Evolutionary conservation across 2,329 filamentous ascomycete genomes (phyloP), one percentile per base, ranked within the genome.

Genomic region (Aspergillus sp.): DNA sequence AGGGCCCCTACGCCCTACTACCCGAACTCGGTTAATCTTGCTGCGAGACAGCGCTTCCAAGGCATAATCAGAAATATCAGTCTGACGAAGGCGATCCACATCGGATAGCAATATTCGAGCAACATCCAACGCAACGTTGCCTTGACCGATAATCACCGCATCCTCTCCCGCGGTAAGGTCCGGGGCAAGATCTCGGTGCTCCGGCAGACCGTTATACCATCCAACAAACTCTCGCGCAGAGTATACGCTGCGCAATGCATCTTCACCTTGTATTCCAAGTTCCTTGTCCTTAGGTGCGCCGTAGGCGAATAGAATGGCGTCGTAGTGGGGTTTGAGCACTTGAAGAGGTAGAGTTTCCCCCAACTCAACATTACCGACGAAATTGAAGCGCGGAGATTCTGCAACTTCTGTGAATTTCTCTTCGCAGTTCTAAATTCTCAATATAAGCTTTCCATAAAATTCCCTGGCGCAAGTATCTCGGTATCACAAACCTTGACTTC

Each of bases 121-220:
- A 15, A 99, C 90, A 72, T 99, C 95, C 48, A 99, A 79, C 0
- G 95, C 95, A 8, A 99, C 95, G 74, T 99, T 99, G 15, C 95
- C 95, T 69, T 99, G 93, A 2, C 95, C 95, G 62, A 99, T 87
- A 48, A 99, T 83, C 32, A 97, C 85, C 1, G 91, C 95, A 60
- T 93, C 88, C 50, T 96, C 91, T 0, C 89, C 89, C 9, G 81
- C 79, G 0, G 85, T 83, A 24, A 98, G 81, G 68, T 91, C 84
- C 0, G 92, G 90, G n/a, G 83, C 78, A 7, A 96, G 77, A 64
- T 83, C 74, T 18, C 88, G 83, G 69, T 90, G 90, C 65, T 96
- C 90, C 0, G 95, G 95, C 3, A 96, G 81, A 3, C 95, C 95
- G 73, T 99, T 99, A 75, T 99, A 99, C 95, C 95, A 99, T 17